phyloP scores from a whole-genome alignment of 2,329 filamentous ascomycete genomes.

The Fusarium oligoseptatum region DNA sequence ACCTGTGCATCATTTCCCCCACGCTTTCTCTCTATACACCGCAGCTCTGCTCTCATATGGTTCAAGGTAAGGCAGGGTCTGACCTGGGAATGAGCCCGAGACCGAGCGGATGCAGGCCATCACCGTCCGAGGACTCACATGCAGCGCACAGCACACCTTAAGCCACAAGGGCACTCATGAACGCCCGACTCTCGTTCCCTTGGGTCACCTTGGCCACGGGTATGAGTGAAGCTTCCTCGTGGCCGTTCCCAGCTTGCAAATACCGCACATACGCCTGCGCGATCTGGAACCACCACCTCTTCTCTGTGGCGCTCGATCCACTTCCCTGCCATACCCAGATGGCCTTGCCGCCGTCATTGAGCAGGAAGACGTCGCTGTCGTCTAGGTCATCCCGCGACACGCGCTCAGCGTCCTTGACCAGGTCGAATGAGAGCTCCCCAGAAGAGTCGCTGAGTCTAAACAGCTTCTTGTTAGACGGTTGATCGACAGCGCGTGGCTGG shows the following conservation, averaged over 20 bases:
- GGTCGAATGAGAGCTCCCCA: conserved; percentile 68
- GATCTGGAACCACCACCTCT: conserved; percentile 70
- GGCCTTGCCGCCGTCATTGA: conserved; percentile 67
- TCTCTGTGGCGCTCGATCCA: conserved; percentile 70
- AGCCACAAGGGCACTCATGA: conserved; percentile 60
- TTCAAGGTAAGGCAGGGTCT: conserved; percentile 4
- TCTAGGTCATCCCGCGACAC: conserved; percentile 66
- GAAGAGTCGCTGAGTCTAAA: conserved; percentile 74
- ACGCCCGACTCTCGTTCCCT: conserved; percentile 67
- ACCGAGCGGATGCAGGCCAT: not conserved
- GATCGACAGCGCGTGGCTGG: conserved; percentile 33
- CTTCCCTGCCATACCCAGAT: conserved; percentile 78
- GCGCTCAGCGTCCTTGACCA: conserved; percentile 67
- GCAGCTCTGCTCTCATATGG: conserved; percentile 1
- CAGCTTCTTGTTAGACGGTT: conserved; percentile 57
- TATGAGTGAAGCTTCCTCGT: conserved; percentile 56
- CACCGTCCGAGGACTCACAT: not conserved
- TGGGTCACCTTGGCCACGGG: conserved; percentile 70
- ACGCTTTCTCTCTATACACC: not conserved
- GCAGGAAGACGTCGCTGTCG: conserved; percentile 71
- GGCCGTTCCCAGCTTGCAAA: conserved; percentile 51
- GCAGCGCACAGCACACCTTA: conserved; percentile 6
- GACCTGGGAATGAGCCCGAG: not conserved
- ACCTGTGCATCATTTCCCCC: conserved; percentile 3
- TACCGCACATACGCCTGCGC: conserved; percentile 68